Conservation (phyloP, 108 stramenopile species). For the Mediolabrus comicus region DNA sequence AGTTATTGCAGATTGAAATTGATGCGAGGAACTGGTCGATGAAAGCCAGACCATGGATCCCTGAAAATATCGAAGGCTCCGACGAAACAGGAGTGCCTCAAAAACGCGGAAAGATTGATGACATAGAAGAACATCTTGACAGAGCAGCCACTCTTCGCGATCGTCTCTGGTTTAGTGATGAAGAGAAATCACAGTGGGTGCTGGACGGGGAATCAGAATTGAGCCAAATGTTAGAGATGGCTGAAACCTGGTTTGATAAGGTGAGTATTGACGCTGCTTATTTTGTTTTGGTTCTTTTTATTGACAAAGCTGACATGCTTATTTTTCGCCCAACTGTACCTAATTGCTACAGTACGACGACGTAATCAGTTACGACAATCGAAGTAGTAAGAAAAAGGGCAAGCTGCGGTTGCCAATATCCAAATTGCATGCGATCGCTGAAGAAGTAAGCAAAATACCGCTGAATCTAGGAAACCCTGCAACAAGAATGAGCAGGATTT, state of each 20-base stretch:
- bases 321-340: not conserved
- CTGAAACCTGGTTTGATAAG: slow-evolving; percentile 68
- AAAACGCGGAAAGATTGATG: slow-evolving; percentile 73
- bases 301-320: not conserved
- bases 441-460: slow-evolving; percentile 56
- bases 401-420: slow-evolving; percentile 50
- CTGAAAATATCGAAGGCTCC: slow-evolving; percentile 24
- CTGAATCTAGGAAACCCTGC: slow-evolving; percentile 65
- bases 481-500: slow-evolving; percentile 59
- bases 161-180: slow-evolving; percentile 40
- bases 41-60: slow-evolving; percentile 73
- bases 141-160: slow-evolving; percentile 60
- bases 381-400: slow-evolving; percentile 37
- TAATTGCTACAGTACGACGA: slow-evolving; percentile 42
- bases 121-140: slow-evolving; percentile 68
- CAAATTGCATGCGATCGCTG: slow-evolving; percentile 53
- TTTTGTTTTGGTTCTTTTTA: not conserved
- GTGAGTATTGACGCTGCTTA: slow-evolving; percentile 26
- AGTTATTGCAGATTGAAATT: slow-evolving; percentile 73
- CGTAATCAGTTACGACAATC: slow-evolving; percentile 64
- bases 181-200: slow-evolving; percentile 53
- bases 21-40: slow-evolving; percentile 72
- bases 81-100: slow-evolving; percentile 25
- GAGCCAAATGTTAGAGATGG: slow-evolving; percentile 51
- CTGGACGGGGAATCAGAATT: slow-evolving; percentile 65